Evolutionary conservation across 2,329 filamentous ascomycete species (phyloP).

Genomic region (Apiospora marii): DNA sequence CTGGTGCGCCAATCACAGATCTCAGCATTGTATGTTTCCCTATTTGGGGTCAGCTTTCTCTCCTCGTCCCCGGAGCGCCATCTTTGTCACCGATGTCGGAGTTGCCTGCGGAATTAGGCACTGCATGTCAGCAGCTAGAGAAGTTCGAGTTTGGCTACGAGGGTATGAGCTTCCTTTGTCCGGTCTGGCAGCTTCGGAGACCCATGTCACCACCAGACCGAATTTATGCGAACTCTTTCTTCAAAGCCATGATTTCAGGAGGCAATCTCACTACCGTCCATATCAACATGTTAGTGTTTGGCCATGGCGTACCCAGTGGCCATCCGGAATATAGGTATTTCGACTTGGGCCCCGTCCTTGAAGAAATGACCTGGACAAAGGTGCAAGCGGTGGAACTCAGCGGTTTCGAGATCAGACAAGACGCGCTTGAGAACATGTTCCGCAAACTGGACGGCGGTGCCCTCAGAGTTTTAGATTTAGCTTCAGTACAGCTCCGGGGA

Average conservation of each 20-base stretch:
- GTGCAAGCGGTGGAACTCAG: background rate
- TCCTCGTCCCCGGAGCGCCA: background rate
- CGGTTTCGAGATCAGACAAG: background rate
- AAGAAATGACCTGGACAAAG: background rate
- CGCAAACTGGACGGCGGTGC: background rate
- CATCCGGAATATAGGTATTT: background rate
- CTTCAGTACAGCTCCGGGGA: background rate
- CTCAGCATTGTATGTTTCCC: background rate
- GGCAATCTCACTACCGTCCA: background rate
- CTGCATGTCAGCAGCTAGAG: background rate
- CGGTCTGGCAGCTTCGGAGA: no score
- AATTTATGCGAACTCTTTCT: background rate
- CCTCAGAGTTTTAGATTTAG: background rate
- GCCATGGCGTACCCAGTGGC: background rate
- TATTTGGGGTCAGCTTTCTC: background rate
- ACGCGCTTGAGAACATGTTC: background rate
- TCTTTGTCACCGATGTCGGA: background rate
- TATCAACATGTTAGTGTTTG: background rate
- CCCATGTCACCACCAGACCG: background rate
- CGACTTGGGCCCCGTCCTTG: background rate
- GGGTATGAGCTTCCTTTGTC: background rate
- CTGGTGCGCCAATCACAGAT: background rate
- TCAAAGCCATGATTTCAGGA: background rate
- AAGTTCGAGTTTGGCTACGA: background rate
- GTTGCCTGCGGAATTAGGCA: background rate